Conservation (phyloP, 1,139 yeast genomes). For the Geotrichum restrictum region DNA sequence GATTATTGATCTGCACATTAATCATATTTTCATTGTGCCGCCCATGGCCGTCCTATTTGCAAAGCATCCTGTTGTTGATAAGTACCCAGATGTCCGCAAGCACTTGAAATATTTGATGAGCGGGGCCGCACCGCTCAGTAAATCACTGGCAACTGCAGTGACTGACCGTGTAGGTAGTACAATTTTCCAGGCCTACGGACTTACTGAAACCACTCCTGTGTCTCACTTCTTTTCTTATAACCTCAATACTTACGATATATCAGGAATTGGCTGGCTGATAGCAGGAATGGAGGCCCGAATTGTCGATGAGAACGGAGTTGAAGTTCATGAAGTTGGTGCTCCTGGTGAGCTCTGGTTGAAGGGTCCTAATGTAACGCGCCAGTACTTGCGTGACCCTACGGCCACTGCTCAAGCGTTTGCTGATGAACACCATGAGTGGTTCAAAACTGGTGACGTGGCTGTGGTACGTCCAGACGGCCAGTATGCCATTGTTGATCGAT, state of each 20-base stretch:
- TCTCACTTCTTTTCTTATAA: constrained; percentile 28
- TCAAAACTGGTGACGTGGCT: constrained; percentile 76
- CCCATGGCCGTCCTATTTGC: constrained; percentile 41
- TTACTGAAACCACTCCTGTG: constrained; percentile 48
- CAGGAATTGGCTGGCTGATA: constrained; percentile 48
- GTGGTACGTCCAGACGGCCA: constrained; percentile 51
- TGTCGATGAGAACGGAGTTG: constrained; percentile 46
- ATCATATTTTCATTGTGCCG: constrained; percentile 37
- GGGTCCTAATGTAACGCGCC: constrained; percentile 65
- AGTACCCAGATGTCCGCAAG: constrained; percentile 31
- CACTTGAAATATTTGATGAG: constrained; percentile 29
- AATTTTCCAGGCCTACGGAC: constrained; percentile 66
- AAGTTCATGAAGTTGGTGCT: constrained; percentile 52
- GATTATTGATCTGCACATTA: constrained; percentile 32
- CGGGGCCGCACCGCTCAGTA: constrained; percentile 43
- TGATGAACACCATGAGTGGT: constrained; percentile 57
- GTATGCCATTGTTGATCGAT: constrained; percentile 64
- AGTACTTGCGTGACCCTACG: constrained; percentile 55
- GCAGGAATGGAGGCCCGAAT: constrained; percentile 46
- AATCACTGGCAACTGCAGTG: constrained; percentile 31
- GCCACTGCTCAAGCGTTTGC: constrained; percentile 53
- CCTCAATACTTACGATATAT: constrained; percentile 25
- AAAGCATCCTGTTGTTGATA: constrained; percentile 38
- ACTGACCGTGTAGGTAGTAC: constrained; percentile 25
- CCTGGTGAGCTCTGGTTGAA: constrained; percentile 61